These are phyloP conservation scores for Geotrichum europaeum DNA, from an alignment of 1,139 yeast genomes.

Conservation along the genomic window DNA sequence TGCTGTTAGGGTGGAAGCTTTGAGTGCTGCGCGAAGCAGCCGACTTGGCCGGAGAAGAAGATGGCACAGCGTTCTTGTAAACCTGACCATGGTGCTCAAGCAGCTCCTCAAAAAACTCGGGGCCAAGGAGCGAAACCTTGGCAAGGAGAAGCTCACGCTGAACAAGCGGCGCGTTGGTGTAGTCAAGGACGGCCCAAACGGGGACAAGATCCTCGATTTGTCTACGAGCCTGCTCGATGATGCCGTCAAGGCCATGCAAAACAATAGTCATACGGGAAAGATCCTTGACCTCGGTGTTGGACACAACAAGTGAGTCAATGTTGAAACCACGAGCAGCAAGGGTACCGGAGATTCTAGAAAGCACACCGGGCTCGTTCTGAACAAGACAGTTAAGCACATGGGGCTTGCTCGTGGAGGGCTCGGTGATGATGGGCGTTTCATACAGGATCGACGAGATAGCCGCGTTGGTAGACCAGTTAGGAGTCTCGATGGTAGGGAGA, in stretches of 20 bases:
- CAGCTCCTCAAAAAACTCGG: constrained; percentile 94
- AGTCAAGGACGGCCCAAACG: constrained; percentile 94
- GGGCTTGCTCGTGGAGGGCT: constrained; percentile 41
- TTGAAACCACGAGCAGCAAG: constrained; percentile 97
- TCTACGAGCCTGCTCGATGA: constrained; percentile 97
- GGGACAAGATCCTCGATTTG: constrained; percentile 97
- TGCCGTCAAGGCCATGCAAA: constrained; percentile 89
- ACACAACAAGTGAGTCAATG: constrained; percentile 93
- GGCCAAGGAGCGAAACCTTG: constrained; percentile 87
- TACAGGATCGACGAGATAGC: constrained; percentile 93
- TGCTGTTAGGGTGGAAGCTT: constrained; percentile 72
- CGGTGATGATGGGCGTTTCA: constrained; percentile 80
- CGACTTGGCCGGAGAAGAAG: constrained; percentile 29
- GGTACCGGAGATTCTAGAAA: constrained; percentile 88
- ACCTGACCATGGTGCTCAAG: constrained; percentile 74
- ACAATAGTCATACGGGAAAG: constrained; percentile 96
- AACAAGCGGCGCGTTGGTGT: constrained; percentile 83
- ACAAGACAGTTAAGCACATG: constrained; percentile 95
- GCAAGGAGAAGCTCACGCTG: constrained; percentile 86
- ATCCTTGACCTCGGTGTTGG: constrained; percentile 93
- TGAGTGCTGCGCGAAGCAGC: constrained; percentile 23
- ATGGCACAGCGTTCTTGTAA: constrained; percentile 26
- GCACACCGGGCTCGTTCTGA: constrained; percentile 97
- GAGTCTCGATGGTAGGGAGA: constrained; percentile 90
- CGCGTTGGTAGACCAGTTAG: constrained; percentile 90